Evolutionary conservation across 2,329 filamentous ascomycete genomes (phyloP), one percentile per base, ranked within the genome.

Genomic region (Penicillium fuscoglaucum): DNA sequence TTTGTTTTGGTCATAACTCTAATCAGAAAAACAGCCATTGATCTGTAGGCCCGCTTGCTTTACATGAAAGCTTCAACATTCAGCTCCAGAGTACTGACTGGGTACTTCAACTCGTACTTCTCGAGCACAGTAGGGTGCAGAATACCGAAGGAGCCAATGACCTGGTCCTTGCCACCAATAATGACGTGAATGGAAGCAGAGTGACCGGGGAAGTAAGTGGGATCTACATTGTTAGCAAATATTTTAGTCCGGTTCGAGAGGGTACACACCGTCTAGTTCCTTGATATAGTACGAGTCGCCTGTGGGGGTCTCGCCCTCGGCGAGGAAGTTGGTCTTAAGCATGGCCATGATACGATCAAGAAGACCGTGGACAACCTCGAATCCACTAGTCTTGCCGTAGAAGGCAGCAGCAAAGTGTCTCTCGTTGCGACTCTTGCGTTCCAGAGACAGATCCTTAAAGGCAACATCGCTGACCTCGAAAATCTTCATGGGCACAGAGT

Each of bases 371-470:
- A 99, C 91, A 63, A 96, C 82, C 78, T 99, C 95, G 76, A 99
- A 99, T 43, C 96, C 95, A 67, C 89, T 92, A 4, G 87, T 91
- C 83, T 95, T 96, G 71, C 93, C 93, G 77, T 93, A 97, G 84
- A 90, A 96, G 1, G 92, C 93, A 10, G 93, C 95, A n/a, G 91
- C 91, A 74, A 96, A 98, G 79, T 96, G 93, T 56, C 93, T 84
- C 82, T 97, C 91, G 75, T 99, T 99, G 66, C 91, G 86, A 67
- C 87, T 90, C 80, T 92, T 91, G 64, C 95, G 87, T 83, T 99
- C 95, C 47, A 87, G 77, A 15, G 81, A 82, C 61, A 88, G 78
- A 69, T 96, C 93, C 79, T 98, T 96, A 82, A 96, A 91, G 31
- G 90, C 92, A 21, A 97, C 90, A 70, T 98, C 93, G 61, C 89